phyloP scores from a whole-genome alignment of 2,329 filamentous ascomycete genomes.

The Ascochyta lentis region DNA sequence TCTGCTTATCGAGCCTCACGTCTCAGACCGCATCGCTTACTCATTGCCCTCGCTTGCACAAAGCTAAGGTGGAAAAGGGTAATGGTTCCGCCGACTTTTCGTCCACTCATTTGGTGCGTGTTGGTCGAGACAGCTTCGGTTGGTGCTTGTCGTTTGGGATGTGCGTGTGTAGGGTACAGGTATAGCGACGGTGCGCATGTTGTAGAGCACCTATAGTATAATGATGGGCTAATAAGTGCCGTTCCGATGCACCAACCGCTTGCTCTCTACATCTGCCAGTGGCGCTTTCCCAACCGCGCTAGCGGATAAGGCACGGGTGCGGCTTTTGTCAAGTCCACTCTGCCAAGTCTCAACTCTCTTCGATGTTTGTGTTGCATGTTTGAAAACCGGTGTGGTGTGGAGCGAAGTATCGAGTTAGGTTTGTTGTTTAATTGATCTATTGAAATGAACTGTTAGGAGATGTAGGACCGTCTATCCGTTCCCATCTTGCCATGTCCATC shows the following conservation, averaged over 20 bases:
- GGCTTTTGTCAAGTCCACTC: background rate
- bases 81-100: too few relatives aligned
- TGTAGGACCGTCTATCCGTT: constrained; percentile 3
- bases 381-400: too few relatives aligned
- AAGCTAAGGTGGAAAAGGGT: too few relatives aligned
- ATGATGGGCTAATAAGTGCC: background rate
- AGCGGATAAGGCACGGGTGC: constrained; percentile 15
- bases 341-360: background rate
- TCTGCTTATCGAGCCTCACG: constrained; percentile 1
- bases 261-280: background rate
- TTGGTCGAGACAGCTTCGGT: too few relatives aligned
- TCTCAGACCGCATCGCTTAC: background rate
- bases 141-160: background rate
- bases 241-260: constrained; percentile 9
- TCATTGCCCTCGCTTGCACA: background rate
- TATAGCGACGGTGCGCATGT: too few relatives aligned
- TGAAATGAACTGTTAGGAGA: constrained; percentile 2
- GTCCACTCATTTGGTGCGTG: too few relatives aligned
- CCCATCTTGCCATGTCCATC: constrained; percentile 3
- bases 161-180: too few relatives aligned
- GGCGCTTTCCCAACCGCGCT: background rate
- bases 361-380: background rate
- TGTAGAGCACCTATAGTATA: too few relatives aligned
- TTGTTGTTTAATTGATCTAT: background rate
- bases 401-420: too few relatives aligned